A percentile compares a stretch with the other conserved stretches of the same genome.
These are phyloP conservation scores for Thinopyrum elongatum DNA, from an alignment of 176 grass and related monocot species.

Conservation along the genomic window DNA sequence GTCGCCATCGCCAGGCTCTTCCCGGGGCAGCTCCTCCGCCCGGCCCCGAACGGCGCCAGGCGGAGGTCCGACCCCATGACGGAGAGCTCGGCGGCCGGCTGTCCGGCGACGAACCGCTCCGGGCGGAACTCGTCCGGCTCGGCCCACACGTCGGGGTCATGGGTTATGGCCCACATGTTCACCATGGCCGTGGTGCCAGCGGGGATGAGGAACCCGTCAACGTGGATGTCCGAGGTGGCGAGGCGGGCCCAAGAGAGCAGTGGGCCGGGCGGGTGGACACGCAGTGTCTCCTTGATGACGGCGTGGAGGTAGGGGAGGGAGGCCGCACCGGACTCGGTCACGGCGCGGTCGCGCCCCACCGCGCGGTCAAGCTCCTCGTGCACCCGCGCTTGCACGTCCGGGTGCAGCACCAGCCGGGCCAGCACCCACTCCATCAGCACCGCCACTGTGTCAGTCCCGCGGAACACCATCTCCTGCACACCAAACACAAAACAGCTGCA, in stretches of 20 bases:
- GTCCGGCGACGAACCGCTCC: constrained; percentile 29
- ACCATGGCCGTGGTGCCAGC: constrained; percentile 90
- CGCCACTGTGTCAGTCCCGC: constrained; percentile 86
- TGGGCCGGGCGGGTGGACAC: constrained; percentile 87
- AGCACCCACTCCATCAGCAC: constrained; percentile 94
- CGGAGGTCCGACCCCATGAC: constrained; percentile 62
- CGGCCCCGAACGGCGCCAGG: constrained; percentile 83
- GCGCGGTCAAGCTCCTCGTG: constrained; percentile 72
- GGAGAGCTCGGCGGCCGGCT: neutral
- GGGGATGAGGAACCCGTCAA: constrained; percentile 58
- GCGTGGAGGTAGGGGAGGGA: constrained; percentile 70
- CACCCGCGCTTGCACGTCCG: constrained; percentile 60
- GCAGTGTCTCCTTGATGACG: constrained; percentile 77
- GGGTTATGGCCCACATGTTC: constrained; percentile 99
- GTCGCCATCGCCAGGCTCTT: constrained; percentile 87
- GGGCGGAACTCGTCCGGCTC: constrained; percentile 58
- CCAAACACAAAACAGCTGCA: neutral
- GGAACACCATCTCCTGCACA: constrained; percentile 89
- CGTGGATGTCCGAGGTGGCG: constrained; percentile 59
- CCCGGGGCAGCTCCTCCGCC: constrained; percentile 72
- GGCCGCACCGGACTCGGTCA: constrained; percentile 41
- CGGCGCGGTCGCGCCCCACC: constrained; percentile 29
- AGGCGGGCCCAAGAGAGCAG: constrained; percentile 92
- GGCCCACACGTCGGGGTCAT: constrained; percentile 60
- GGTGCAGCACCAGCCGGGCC: constrained; percentile 73